These are phyloP conservation scores for Fusarium staphyleae DNA, from an alignment of 2,329 filamentous ascomycete genomes.

Conservation along the genomic window DNA sequence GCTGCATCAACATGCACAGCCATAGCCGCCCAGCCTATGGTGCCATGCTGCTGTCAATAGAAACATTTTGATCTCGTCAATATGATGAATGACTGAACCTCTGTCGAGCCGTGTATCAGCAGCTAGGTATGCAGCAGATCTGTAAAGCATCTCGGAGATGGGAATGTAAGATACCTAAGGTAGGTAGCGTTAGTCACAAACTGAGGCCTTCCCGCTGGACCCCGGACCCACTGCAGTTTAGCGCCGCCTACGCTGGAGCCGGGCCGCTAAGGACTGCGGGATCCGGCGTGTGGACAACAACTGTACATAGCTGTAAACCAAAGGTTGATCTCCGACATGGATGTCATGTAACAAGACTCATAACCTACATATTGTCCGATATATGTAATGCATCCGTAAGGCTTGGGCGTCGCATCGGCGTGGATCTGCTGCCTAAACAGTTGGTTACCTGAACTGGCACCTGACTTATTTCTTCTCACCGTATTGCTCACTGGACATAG, in stretches of 20 bases:
- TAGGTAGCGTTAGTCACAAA: no score
- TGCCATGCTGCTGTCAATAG: neutral
- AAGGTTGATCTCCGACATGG: neutral
- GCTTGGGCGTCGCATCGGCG: neutral
- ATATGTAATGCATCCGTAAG: neutral
- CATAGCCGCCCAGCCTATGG: neutral
- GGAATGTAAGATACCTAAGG: no score
- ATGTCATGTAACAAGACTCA: neutral
- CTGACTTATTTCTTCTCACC: neutral
- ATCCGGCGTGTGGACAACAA: neutral
- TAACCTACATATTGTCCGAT: neutral
- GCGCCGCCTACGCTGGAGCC: neutral
- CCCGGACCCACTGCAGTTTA: conserved; percentile 5
- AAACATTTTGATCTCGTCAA: neutral
- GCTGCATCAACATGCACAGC: neutral
- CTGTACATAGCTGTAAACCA: neutral
- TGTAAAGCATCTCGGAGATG: no score
- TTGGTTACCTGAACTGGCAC: neutral
- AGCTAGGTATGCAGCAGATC: no score
- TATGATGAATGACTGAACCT: neutral
- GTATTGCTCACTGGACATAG: neutral
- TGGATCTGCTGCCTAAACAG: neutral
- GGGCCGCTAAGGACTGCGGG: neutral
- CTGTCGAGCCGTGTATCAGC: no score
- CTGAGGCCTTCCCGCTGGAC: neutral